phyloP scores from a whole-genome alignment of 306 rosid genomes.

The Quercus glauca region DNA sequence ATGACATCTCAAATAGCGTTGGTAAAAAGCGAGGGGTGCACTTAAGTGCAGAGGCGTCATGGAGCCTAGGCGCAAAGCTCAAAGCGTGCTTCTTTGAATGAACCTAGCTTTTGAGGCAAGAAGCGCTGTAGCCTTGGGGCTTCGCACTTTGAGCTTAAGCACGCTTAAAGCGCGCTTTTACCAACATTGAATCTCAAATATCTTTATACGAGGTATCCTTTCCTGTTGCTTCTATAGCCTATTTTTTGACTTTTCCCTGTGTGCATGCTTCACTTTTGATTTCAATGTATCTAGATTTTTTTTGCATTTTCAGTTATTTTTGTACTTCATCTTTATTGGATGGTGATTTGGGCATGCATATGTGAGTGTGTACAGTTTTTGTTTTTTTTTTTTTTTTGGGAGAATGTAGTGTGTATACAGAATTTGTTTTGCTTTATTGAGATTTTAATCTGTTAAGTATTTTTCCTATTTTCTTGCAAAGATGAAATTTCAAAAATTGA shows the following conservation, averaged over 20 bases:
- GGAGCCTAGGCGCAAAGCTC: no score
- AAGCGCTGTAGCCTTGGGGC: no score
- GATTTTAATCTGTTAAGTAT: background rate
- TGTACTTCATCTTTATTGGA: background rate
- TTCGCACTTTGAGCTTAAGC: no score
- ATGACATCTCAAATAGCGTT: constrained; percentile 64
- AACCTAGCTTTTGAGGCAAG: no score
- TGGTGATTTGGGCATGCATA: background rate
- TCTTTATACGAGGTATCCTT: constrained; percentile 67
- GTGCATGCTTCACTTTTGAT: no score
- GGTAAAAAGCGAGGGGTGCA: no score
- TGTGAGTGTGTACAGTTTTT: background rate
- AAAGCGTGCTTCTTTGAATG: no score
- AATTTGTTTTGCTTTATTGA: background rate
- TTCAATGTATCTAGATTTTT: background rate
- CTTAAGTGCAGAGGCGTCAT: no score
- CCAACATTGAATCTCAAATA: no score
- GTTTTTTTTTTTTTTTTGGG: no score
- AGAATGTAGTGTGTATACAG: no score
- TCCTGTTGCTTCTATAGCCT: constrained; percentile 12
- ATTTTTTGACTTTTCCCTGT: background rate
- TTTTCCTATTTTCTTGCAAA: background rate
- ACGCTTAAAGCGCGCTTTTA: no score
- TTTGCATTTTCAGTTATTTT: background rate
- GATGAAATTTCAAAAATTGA: background rate